These are phyloP conservation scores for Lepidium aucheri DNA, from an alignment of 345 rosid species.

Conservation along the genomic window DNA sequence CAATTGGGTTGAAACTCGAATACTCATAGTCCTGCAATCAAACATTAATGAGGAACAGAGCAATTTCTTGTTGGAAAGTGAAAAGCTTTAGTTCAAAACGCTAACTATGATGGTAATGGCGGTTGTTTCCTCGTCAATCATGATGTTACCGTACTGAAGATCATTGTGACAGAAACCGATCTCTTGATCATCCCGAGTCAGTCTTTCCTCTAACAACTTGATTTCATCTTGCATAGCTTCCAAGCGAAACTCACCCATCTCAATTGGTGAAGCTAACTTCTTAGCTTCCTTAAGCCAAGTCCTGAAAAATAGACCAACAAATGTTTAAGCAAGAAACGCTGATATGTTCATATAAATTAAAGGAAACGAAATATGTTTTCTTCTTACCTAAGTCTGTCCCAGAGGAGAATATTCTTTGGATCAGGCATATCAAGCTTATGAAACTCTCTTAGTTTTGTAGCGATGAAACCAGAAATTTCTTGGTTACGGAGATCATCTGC, in stretches of 20 bases:
- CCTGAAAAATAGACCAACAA: constrained; percentile 28
- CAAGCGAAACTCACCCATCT: constrained; percentile 46
- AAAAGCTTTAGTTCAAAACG: neutral
- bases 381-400: constrained; percentile 71
- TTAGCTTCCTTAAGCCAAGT: constrained; percentile 57
- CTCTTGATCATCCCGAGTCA: constrained; percentile 40
- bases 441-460: constrained; percentile 75
- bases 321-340: neutral
- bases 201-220: constrained; percentile 39
- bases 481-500: constrained; percentile 70
- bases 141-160: constrained; percentile 90
- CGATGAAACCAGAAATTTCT: constrained; percentile 58
- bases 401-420: constrained; percentile 43
- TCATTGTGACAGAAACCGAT: constrained; percentile 95
- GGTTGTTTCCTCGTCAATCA: constrained; percentile 86
- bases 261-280: constrained; percentile 38
- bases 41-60: neutral
- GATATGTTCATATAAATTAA: neutral
- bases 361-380: neutral
- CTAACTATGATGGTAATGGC: constrained; percentile 77
- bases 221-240: constrained; percentile 55
- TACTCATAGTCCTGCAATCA: constrained; percentile 80
- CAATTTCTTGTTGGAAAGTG: neutral
- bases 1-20: constrained; percentile 77
- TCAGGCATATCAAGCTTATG: constrained; percentile 84